Base-by-base conservation (phyloP, 352 stramenopile species). In the Pythium utonaiense region DNA sequence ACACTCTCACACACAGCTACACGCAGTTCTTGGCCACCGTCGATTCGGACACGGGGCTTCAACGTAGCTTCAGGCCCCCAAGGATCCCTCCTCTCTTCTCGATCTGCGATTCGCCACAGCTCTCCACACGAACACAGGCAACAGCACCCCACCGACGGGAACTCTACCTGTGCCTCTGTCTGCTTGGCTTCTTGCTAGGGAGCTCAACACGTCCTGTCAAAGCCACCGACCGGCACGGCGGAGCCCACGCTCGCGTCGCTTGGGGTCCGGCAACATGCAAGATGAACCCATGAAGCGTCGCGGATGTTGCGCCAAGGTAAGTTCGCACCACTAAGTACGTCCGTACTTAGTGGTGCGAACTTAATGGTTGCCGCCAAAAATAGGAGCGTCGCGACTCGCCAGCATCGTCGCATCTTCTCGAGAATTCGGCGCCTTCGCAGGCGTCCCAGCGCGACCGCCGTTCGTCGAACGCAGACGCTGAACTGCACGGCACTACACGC, bases 261-360 rank as follows among this genome's bases (percentile, higher is more conserved):
- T 61, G 27, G 41, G 45, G 40, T 47, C 40, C 24, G 31, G 24
- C 34, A 16, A 19, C 13, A 34, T 34, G 12, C 1, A 45, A 53
- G 14, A 34, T 60, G 59, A 60, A 62, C 44, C 53, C 61, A 68
- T 63, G 62, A 69, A 69, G 36, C 41, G 62, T 62, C 62, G 62
- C 56, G 7, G 36, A 61, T 38, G 60, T 61, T 55, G 60, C 53
- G 10, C 25, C 19, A 62, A 67, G 28, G 53, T 64, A 51, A 41
- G 7, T 19, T 40, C 21, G 13, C 17, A 47, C n/a, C n/a, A n/a
- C 24, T 53, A 62, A 49, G 53, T 62, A 22, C 45, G 53, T n/a
- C 17, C 53, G 52, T 48, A 67, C 53, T 62, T 67, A 60, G 4
- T 17, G 16, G 30, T 40, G 6, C 27, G 41, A 51, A 34, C 40